Base-by-base conservation (phyloP, 768 basidiomycete genomes). In the Phaeolepiota aurea region DNA sequence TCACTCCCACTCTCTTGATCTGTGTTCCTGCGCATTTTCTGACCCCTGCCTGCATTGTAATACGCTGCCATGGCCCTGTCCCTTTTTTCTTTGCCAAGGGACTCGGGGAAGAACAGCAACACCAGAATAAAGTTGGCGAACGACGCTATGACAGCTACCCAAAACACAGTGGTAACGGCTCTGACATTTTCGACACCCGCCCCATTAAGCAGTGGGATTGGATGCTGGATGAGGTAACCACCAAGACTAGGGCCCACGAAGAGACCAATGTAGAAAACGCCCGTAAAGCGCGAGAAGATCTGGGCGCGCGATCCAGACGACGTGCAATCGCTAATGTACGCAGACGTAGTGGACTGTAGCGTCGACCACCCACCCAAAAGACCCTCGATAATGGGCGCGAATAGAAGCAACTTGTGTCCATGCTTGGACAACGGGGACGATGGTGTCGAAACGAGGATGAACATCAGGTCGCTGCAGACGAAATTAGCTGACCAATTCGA, bases 311-410 rank as follows among this genome's bases (percentile, higher is more conserved):
- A 88, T 32, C 87, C 87, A 32, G 77, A 68, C n/a, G 83, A 83
- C 2, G 88, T 90, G 53, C 86, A 88, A 51, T 91, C 88, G 23
- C 82, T 81, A 38, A 90, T 66, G 51, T 89, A 90, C 3, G 91
- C 86, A 11, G 82, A 77, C n/a, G 78, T 78, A 0, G 82, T 80
- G 3, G 82, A 76, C 41, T 80, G 76, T 5, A 92, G 61, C 1
- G 88, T 81, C 4, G 82, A 76, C 76, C 82, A 86, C 19, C 91
- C 88, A 11, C 91, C 91, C 2, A 90, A 67, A 12, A 82, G 60
- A 13, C 92, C 92, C 54, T 96, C 92, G 14, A 89, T 63, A 25
- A 84, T 57, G 0, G 93, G 87, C 2, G 90, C 84, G 37, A 93
- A 46, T 19, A 94, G 61, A 14, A 96, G 69, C 18, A 92, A 64